These are phyloP conservation scores for Silene noctiflora DNA, from an alignment of 179 eudicot species.

Conservation along the genomic window DNA sequence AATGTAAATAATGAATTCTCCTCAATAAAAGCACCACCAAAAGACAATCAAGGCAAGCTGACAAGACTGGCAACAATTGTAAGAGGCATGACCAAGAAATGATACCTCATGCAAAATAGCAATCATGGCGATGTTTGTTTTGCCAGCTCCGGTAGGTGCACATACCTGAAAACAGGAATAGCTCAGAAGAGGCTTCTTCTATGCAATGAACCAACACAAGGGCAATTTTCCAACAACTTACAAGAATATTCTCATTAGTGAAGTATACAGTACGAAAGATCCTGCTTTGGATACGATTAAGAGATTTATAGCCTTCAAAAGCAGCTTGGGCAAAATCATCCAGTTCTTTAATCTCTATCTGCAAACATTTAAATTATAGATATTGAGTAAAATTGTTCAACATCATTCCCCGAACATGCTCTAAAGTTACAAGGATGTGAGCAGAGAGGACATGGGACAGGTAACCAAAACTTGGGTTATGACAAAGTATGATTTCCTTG, in stretches of 20 bases:
- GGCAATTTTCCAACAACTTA: slow-evolving; percentile 34
- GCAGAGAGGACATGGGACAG: not conserved
- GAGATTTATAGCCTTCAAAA: slow-evolving; percentile 83
- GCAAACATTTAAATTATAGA: slow-evolving; percentile 26
- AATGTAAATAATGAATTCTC: not conserved
- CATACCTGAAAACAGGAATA: slow-evolving; percentile 60
- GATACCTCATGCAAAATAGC: slow-evolving; percentile 90
- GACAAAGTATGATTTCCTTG: not conserved
- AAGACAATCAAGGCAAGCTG: slow-evolving; percentile 4
- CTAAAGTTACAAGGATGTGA: slow-evolving; percentile 1
- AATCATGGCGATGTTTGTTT: slow-evolving; percentile 96
- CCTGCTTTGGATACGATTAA: slow-evolving; percentile 96
- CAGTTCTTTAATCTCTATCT: slow-evolving; percentile 91
- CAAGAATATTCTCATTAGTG: slow-evolving; percentile 85
- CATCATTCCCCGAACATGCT: not conserved
- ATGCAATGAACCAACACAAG: not conserved
- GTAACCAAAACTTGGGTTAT: not conserved
- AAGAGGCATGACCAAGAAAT: not conserved
- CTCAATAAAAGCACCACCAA: not conserved
- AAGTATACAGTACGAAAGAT: slow-evolving; percentile 77
- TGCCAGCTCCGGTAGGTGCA: slow-evolving; percentile 99
- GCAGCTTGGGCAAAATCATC: slow-evolving; percentile 99
- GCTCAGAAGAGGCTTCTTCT: slow-evolving; percentile 14
- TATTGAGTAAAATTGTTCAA: not conserved
- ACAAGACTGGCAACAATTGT: not conserved